Evolutionary conservation across 2,329 filamentous ascomycete species (phyloP), one percentile per base, ranked within the genome.

Genomic region (Myriosclerotinia scirpicola): DNA sequence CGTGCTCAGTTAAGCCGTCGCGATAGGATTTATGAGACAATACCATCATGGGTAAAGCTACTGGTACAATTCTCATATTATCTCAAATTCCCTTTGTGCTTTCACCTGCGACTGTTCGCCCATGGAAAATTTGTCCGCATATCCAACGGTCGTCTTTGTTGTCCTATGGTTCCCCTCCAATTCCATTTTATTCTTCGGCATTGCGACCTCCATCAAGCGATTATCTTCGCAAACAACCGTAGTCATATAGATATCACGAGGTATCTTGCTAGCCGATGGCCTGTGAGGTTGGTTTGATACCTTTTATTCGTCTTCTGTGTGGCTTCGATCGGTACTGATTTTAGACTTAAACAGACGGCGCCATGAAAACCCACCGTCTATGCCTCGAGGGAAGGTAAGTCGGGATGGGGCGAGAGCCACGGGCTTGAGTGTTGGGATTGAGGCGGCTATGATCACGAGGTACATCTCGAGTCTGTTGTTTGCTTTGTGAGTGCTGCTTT

Each of bases 391-490:
- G 12, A 17, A 54, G 52, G 30, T 36, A 34, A 54, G 34, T 20
- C 34, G 34, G 52, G 12, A 54, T 36, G 6, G 17, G 26, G 34
- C 20, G 15, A 54, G 52, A 17, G 26, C 12, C 1, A 54, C 14
- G 8, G 52, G 52, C 14, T 54, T 54, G 52, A 54, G 52, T 34
- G 26, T 54, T 36, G 52, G 52, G 26, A 54, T 54, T 2, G 26
- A 54, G 17, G 52, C 52, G 2, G 52, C 52, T 36, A 54, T 54
- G 36, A 54, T 36, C 5, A 54, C 52, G 6, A 54, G 52, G 17
- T 54, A 54, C 52, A 54, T 54, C 34, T 54, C 52, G 52, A 54
- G 52, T 36, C 52, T 54, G 20, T 9, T 54, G 15, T 54, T 20
- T 54, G 46, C 17, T 54, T 36, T 36, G 34, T 54, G 7, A 17